Percentiles rank a stretch among this genome's conserved stretches.
Evolutionary conservation across 768 basidiomycete genomes (phyloP).

Genomic region (Astraeus odoratus): DNA sequence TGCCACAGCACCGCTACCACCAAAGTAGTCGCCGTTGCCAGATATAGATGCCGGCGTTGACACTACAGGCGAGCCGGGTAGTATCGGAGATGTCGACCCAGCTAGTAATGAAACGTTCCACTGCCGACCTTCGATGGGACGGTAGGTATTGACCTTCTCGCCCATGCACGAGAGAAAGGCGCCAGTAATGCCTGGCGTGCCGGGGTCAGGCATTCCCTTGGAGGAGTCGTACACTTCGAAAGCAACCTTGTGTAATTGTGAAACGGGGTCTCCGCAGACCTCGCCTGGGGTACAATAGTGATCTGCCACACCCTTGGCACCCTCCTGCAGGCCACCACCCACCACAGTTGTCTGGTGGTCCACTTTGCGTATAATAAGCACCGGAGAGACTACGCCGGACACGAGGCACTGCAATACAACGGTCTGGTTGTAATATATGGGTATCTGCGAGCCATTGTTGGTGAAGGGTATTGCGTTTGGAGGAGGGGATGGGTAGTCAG

Average conservation of each 20-base stretch:
- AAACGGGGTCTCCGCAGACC: slow-evolving; percentile 89
- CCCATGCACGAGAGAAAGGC: slow-evolving; percentile 89
- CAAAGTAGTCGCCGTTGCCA: slow-evolving; percentile 61
- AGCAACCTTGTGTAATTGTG: slow-evolving; percentile 92
- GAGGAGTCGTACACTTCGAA: slow-evolving; percentile 80
- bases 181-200: slow-evolving; percentile 71
- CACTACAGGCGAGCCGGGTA: slow-evolving; percentile 65
- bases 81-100: slow-evolving; percentile 47
- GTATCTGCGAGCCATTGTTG: slow-evolving; percentile 77
- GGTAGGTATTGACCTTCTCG: slow-evolving; percentile 88
- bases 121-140: slow-evolving; percentile 73
- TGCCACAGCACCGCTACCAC: slow-evolving; percentile 34
- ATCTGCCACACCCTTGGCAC: slow-evolving; percentile 77
- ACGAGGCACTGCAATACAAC: slow-evolving; percentile 92
- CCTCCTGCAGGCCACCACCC: slow-evolving; percentile 86
- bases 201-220: slow-evolving; percentile 65
- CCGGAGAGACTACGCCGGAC: slow-evolving; percentile 89
- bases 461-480: slow-evolving; percentile 85
- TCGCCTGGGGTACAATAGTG: slow-evolving; percentile 81
- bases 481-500: slow-evolving; percentile 88
- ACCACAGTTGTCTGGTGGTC: slow-evolving; percentile 86
- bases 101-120: slow-evolving; percentile 52
- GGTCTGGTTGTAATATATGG: slow-evolving; percentile 95
- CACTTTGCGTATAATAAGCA: slow-evolving; percentile 90
- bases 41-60: slow-evolving; percentile 53